phyloP scores from a whole-genome alignment of 2,329 filamentous ascomycete genomes.

The Cladosporium sp. region DNA sequence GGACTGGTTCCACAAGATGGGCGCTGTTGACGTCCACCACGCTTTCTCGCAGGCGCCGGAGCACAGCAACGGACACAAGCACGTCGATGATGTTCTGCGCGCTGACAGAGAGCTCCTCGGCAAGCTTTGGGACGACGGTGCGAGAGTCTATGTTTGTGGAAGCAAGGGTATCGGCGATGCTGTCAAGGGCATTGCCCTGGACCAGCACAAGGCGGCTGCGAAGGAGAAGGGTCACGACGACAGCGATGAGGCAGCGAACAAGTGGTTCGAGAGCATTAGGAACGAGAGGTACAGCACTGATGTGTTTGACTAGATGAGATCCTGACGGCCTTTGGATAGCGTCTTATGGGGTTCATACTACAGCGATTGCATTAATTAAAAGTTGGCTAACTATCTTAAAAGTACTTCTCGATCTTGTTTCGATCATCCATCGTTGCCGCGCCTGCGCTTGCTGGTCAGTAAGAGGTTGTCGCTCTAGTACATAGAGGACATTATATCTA shows the following conservation, averaged over 20 bases:
- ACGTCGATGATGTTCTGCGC: slow-evolving; percentile 55
- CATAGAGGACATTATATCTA: not conserved
- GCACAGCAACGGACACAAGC: slow-evolving; percentile 50
- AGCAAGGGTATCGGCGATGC: slow-evolving; percentile 50
- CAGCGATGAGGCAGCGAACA: slow-evolving; percentile 37
- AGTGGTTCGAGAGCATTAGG: slow-evolving; percentile 31
- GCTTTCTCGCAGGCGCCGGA: slow-evolving; percentile 57
- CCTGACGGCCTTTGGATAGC: not conserved
- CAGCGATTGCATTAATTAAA: not conserved
- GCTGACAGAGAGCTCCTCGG: slow-evolving; percentile 48
- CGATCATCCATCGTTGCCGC: not conserved
- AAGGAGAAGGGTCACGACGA: slow-evolving; percentile 38
- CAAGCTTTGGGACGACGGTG: slow-evolving; percentile 50
- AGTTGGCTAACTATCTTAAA: not conserved
- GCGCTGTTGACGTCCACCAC: slow-evolving; percentile 62
- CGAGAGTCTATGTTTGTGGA: slow-evolving; percentile 67
- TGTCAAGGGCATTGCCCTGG: slow-evolving; percentile 38
- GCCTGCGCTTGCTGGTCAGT: not conserved
- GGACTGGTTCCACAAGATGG: slow-evolving; percentile 58
- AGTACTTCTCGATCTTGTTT: not conserved
- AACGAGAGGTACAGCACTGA: slow-evolving; percentile 31
- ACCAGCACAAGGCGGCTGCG: slow-evolving; percentile 18
- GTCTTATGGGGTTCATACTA: not conserved
- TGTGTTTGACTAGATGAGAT: slow-evolving; percentile 25
- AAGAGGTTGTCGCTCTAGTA: not conserved